Evolutionary conservation across 164 flowering plant species (phyloP).

Genomic region (Euptelea pleiosperma): DNA sequence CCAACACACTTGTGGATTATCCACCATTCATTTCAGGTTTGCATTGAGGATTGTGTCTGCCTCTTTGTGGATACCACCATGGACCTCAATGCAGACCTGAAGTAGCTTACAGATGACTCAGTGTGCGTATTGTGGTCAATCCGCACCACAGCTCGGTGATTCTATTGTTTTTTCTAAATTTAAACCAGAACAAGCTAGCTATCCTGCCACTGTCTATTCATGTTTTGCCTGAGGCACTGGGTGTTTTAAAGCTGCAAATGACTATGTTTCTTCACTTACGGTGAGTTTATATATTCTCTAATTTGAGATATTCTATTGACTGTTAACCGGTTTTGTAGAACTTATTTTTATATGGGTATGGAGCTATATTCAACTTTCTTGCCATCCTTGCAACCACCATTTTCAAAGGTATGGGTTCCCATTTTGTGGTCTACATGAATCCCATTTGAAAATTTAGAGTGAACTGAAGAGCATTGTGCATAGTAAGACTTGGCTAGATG

Average conservation of each 20-base stretch:
- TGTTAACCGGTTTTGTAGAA: slow-evolving; percentile 54
- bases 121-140: too few relatives aligned
- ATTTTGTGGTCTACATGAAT: neutral
- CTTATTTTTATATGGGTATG: slow-evolving; percentile 93
- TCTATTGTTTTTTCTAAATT: neutral
- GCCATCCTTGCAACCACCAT: slow-evolving; percentile 67
- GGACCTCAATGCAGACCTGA: too few relatives aligned
- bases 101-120: too few relatives aligned
- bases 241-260: too few relatives aligned
- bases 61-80: neutral
- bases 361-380: slow-evolving; percentile 96
- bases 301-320: neutral
- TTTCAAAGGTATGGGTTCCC: slow-evolving; percentile 62
- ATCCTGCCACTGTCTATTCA: neutral
- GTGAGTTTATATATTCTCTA: neutral
- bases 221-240: too few relatives aligned
- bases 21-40: neutral
- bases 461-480: too few relatives aligned
- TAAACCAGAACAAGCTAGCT: neutral
- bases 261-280: neutral
- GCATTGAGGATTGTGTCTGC: neutral
- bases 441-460: too few relatives aligned
- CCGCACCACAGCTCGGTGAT: too few relatives aligned
- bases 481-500: too few relatives aligned
- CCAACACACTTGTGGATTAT: too few relatives aligned